Base-by-base conservation (phyloP, 1,139 yeast genomes). In the Suhomyces guaymorum region DNA sequence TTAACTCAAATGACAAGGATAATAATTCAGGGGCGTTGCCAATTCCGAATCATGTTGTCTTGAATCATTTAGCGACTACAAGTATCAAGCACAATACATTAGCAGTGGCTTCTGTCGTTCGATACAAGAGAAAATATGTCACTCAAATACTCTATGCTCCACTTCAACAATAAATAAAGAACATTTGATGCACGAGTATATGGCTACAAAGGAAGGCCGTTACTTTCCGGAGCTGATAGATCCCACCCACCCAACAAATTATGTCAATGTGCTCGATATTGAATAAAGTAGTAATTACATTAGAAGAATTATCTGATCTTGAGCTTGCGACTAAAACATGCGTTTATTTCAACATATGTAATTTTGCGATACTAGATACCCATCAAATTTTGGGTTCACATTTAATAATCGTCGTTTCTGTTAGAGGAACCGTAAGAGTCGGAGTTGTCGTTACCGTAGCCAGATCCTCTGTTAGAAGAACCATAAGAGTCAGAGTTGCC, bases 121-220 rank as follows among this genome's bases (percentile, higher is more conserved):
- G 76, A 46, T 70, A 70, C 47, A 69, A 69, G 48, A 57, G 74
- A 32, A 70, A 70, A 48, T 70, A 70, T 49, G 72, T 70, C 17
- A 70, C 76, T 3, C 76, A 70, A 47, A 73, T 70, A 15, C 65
- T 70, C 43, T 70, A 69, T 42, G 75, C 76, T 11, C 76, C 76
- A 11, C 63, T 70, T 43, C 73, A 63, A 46, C 68, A 61, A 41
- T 44, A 28, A 16, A 11, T 18, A 5, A 11, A n/a, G n/a, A n/a
- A n/a, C n/a, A n/a, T n/a, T n/a, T n/a, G n/a, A n/a, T n/a, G n/a
- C n/a, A n/a, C n/a, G n/a, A n/a, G n/a, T n/a, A n/a, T n/a, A n/a
- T n/a, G n/a, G n/a, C n/a, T n/a, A n/a, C n/a, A n/a, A n/a, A n/a
- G n/a, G n/a, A n/a, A n/a, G n/a, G n/a, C n/a, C n/a, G n/a, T n/a